A percentile compares a stretch with the other conserved stretches of the same genome.
Evolutionary conservation across 176 grass and related monocot species (phyloP).

Genomic region (Guadua angustifolia): DNA sequence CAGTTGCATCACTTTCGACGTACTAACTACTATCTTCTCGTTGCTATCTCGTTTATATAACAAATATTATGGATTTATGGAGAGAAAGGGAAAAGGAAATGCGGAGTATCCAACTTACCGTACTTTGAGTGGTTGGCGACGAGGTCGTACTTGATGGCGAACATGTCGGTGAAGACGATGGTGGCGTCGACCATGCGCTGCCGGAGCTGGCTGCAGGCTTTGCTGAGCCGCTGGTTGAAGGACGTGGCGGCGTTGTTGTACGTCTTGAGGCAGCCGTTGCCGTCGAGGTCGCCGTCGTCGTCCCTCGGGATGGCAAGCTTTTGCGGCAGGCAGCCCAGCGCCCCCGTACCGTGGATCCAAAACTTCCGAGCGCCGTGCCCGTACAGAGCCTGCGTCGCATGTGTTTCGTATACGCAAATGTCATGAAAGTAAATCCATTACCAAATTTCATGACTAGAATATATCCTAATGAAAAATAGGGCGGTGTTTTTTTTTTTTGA

Average conservation of each 20-base stretch:
- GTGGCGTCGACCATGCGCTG: slow-evolving; percentile 54
- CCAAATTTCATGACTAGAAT: not conserved
- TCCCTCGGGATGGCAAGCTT: slow-evolving; percentile 60
- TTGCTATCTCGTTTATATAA: too few species aligned
- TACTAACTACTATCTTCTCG: too few species aligned
- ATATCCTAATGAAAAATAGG: not conserved
- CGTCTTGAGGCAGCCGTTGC: slow-evolving; percentile 52
- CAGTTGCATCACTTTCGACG: too few species aligned
- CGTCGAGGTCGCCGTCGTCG: slow-evolving; percentile 54
- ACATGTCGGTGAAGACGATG: slow-evolving; percentile 62
- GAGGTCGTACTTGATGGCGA: slow-evolving; percentile 56
- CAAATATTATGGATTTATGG: too few species aligned
- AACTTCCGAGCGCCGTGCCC: slow-evolving; percentile 50
- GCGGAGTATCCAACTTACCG: not conserved
- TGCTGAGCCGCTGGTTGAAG: slow-evolving; percentile 51
- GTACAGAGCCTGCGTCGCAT: slow-evolving; percentile 45
- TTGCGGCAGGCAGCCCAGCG: slow-evolving; percentile 69
- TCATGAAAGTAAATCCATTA: too few species aligned
- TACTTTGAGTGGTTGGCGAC: slow-evolving; percentile 54
- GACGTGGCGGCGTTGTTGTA: slow-evolving; percentile 53
- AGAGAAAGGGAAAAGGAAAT: not conserved
- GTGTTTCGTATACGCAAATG: not conserved
- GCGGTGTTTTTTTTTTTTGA: not conserved
- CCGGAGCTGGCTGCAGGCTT: slow-evolving; percentile 24
- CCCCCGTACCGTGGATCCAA: slow-evolving; percentile 67